Conservation (phyloP, 441 rosid species). For the Dalechampia spathulata region DNA sequence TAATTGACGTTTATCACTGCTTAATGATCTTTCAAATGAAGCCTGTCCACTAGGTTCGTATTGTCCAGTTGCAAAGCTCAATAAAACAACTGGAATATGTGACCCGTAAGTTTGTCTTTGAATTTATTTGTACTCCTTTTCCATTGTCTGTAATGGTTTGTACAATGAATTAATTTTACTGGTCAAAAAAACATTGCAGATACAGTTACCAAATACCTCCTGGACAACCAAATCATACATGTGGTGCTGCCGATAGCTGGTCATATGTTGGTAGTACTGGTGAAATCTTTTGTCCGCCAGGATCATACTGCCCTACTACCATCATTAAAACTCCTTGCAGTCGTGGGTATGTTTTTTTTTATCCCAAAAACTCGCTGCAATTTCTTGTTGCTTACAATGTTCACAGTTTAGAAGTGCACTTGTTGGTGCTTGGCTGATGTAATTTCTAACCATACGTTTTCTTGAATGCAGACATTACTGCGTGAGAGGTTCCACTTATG, state of each 20-base stretch:
- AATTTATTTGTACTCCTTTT: constrained; percentile 8
- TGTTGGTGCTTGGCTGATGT: constrained; percentile 3
- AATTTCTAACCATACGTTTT: constrained; percentile 14
- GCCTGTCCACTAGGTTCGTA: constrained; percentile 72
- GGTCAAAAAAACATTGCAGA: constrained; percentile 34
- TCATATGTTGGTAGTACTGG: constrained; percentile 43
- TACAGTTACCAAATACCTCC: constrained; percentile 73
- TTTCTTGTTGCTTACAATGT: not conserved
- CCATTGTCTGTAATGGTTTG: not conserved
- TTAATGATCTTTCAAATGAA: constrained; percentile 26
- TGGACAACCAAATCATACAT: constrained; percentile 52
- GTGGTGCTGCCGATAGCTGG: constrained; percentile 94
- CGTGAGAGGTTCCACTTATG: constrained; percentile 71
- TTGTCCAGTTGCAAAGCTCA: constrained; percentile 56
- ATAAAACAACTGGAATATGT: constrained; percentile 45
- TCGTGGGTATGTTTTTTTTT: constrained; percentile 54
- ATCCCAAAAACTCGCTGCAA: constrained; percentile 17
- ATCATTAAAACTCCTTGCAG: constrained; percentile 40
- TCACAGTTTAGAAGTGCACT: constrained; percentile 11
- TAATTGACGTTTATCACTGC: not conserved
- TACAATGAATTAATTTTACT: constrained; percentile 8
- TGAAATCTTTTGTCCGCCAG: constrained; percentile 72
- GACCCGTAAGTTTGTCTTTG: constrained; percentile 52
- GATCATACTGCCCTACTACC: constrained; percentile 79
- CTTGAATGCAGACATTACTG: constrained; percentile 66